A percentile compares a stretch with the other conserved stretches of the same genome.
Conservation (phyloP, 768 basidiomycete species). For the Tulasnella calospora region DNA sequence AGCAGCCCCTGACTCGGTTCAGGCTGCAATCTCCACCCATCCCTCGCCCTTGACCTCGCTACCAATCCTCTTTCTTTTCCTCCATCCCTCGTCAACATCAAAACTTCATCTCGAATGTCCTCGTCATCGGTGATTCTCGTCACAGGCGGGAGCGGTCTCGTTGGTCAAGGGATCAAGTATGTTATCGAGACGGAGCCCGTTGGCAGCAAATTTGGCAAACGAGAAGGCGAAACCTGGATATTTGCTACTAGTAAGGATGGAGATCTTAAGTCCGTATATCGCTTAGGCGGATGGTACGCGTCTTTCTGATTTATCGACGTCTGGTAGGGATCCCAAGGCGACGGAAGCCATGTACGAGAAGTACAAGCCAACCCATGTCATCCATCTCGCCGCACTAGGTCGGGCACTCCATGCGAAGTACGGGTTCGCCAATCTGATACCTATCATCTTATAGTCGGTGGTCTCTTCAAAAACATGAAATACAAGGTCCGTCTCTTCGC, state of each 20-base stretch:
- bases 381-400: slow-evolving; percentile 93
- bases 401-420: slow-evolving; percentile 7
- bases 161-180: slow-evolving; percentile 77
- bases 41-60: neutral
- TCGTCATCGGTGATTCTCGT: slow-evolving; percentile 56
- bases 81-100: neutral
- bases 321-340: slow-evolving; percentile 58
- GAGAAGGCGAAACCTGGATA: slow-evolving; percentile 75
- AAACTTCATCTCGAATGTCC: neutral
- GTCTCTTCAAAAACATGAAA: slow-evolving; percentile 93
- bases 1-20: neutral
- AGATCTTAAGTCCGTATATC: slow-evolving; percentile 62
- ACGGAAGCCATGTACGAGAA: slow-evolving; percentile 76
- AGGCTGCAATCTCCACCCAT: neutral
- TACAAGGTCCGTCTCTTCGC: slow-evolving; percentile 56
- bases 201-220: slow-evolving; percentile 74
- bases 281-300: neutral
- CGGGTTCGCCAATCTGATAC: too few species aligned
- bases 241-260: slow-evolving; percentile 75
- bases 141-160: slow-evolving; percentile 80
- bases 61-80: neutral
- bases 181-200: slow-evolving; percentile 72
- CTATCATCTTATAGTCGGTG: slow-evolving; percentile 58
- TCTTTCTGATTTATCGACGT: neutral
- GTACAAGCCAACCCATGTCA: slow-evolving; percentile 92